Evolutionary conservation across 768 basidiomycete species (phyloP).

Genomic region (Lactarius tabidus): DNA sequence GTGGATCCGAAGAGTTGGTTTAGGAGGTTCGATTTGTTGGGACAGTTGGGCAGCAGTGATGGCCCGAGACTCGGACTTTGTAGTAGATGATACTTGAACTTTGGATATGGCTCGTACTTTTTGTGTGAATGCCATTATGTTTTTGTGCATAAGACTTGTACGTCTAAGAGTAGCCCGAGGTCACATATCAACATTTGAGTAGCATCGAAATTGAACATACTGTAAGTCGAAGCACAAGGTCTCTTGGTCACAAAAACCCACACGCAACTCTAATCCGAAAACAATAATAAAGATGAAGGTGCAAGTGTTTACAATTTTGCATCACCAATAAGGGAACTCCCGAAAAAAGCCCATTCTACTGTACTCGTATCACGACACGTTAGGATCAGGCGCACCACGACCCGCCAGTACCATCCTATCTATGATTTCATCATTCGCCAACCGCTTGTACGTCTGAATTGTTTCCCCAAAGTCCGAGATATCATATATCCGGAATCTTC

Average conservation of each 20-base stretch:
- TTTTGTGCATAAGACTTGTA: not conserved
- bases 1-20: not conserved
- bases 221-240: too few species aligned
- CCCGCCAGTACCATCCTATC: constrained; percentile 65
- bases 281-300: not conserved
- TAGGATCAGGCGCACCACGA: constrained; percentile 32
- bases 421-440: constrained; percentile 63
- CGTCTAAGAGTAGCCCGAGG: too few species aligned
- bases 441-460: constrained; percentile 82
- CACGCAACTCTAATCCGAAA: too few species aligned
- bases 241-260: too few species aligned
- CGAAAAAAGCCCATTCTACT: not conserved
- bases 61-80: too few species aligned
- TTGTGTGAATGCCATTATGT: not conserved
- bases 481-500: constrained; percentile 85
- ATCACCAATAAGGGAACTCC: not conserved
- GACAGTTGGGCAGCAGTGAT: not conserved
- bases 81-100: not conserved
- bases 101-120: too few species aligned
- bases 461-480: constrained; percentile 90
- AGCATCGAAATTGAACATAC: too few species aligned
- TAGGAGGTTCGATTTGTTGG: too few species aligned
- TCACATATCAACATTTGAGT: too few species aligned
- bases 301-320: not conserved
- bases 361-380: constrained; percentile 10